Percentiles rank a stretch among this genome's conserved stretches.
These are phyloP conservation scores for Hortaea werneckii DNA, from an alignment of 2,329 filamentous ascomycete genomes.

Conservation along the genomic window DNA sequence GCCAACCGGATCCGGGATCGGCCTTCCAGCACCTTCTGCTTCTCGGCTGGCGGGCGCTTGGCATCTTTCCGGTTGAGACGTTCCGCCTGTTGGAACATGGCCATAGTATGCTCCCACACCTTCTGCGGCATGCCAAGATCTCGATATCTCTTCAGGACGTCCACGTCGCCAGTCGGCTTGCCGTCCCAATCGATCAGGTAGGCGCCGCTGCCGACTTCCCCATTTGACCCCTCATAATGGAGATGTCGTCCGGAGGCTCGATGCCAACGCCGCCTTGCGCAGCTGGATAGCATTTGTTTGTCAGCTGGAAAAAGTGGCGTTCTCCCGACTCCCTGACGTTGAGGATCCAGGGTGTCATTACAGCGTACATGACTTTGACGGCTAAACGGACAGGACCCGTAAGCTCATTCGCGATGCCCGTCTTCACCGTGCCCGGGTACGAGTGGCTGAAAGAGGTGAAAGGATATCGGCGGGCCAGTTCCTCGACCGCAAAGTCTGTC, in stretches of 20 bases:
- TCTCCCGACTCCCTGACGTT: conserved; percentile 35
- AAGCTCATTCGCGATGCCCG: conserved; percentile 31
- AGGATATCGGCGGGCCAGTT: conserved; percentile 38
- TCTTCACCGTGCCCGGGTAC: conserved; percentile 40
- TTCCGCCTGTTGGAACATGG: conserved; percentile 23
- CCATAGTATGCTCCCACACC: conserved; percentile 29
- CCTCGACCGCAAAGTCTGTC: conserved; percentile 43
- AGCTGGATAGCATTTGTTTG: conserved; percentile 24
- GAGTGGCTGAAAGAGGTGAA: conserved; percentile 41
- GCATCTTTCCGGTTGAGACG: conserved; percentile 11
- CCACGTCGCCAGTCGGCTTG: conserved; percentile 24
- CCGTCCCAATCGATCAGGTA: conserved; percentile 31
- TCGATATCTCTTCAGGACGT: conserved; percentile 22
- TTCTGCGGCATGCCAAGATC: conserved; percentile 21
- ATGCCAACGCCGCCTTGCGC: conserved; percentile 18
- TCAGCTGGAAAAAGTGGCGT: conserved; percentile 35
- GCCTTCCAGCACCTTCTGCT: conserved; percentile 15
- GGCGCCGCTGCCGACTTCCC: conserved; percentile 24
- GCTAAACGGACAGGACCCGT: conserved; percentile 24
- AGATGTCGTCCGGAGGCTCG: conserved; percentile 18
- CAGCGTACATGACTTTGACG: conserved; percentile 26
- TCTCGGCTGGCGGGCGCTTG: conserved; percentile 19
- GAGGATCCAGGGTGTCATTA: conserved; percentile 29
- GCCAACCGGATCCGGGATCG: conserved; percentile 19
- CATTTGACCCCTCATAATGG: conserved; percentile 21